phyloP scores from a whole-genome alignment of 129 eudicot species.

The Flaveria robusta region DNA sequence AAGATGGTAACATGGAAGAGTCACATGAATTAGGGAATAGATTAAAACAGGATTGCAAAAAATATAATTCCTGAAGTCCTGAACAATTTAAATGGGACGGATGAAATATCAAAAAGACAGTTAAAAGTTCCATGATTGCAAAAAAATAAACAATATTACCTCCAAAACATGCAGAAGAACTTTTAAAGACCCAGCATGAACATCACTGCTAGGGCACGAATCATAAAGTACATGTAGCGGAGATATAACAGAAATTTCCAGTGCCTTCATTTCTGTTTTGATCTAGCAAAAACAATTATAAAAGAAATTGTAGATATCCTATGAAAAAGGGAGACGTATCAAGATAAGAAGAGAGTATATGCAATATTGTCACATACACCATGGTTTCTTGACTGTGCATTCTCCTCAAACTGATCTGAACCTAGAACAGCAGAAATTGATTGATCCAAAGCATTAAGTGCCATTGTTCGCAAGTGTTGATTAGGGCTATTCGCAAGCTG shows the following conservation, averaged over 20 bases:
- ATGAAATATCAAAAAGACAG: constrained; percentile 20
- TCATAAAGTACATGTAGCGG: constrained; percentile 74
- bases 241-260: constrained; percentile 85
- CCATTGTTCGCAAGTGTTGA: constrained; percentile 73
- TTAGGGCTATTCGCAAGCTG: constrained; percentile 91
- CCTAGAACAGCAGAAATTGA: constrained; percentile 94
- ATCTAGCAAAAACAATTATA: constrained; percentile 38
- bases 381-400: constrained; percentile 39
- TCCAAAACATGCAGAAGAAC: constrained; percentile 93
- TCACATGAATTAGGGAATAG: not conserved
- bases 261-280: constrained; percentile 58
- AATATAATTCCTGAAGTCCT: not conserved
- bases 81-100: constrained; percentile 12
- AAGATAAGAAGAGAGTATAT: constrained; percentile 6
- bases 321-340: constrained; percentile 2
- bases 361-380: constrained; percentile 48
- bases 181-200: constrained; percentile 83
- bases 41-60: not conserved
- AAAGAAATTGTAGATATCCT: constrained; percentile 6
- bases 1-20: not conserved
- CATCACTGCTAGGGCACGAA: constrained; percentile 66
- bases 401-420: constrained; percentile 73
- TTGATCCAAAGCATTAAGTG: constrained; percentile 87
- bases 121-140: constrained; percentile 8
- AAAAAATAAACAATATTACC: constrained; percentile 42